Evolutionary conservation across 2,329 filamentous ascomycete genomes (phyloP).

Genomic region (Ceratocystis smalleyi): DNA sequence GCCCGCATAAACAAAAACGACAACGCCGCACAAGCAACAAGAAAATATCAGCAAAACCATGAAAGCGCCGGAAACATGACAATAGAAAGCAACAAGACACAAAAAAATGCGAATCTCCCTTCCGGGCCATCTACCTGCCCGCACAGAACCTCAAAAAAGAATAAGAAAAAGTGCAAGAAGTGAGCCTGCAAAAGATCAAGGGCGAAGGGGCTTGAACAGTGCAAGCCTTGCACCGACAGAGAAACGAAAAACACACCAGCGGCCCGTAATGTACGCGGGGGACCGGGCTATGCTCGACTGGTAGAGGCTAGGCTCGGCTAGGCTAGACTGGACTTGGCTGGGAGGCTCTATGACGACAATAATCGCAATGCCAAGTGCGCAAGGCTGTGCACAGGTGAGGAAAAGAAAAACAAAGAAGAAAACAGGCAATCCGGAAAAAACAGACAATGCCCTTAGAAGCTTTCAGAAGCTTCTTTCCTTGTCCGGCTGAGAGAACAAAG

Average conservation of each 20-base stretch:
- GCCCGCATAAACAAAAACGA: neutral
- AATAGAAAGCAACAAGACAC: neutral
- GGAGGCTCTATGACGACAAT: neutral
- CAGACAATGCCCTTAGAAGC: neutral
- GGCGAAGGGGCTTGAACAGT: neutral
- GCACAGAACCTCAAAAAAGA: too few species aligned
- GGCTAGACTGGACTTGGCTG: neutral
- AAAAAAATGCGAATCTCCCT: constrained; percentile 1
- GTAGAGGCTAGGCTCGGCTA: neutral
- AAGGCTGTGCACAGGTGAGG: neutral
- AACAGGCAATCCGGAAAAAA: constrained; percentile 2
- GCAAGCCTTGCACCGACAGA: neutral
- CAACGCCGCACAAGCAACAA: constrained; percentile 3
- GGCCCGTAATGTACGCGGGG: too few species aligned
- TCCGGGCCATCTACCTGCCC: neutral
- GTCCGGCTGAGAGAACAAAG: neutral
- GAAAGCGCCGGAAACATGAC: constrained; percentile 4
- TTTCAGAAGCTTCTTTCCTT: neutral
- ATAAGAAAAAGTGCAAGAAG: neutral
- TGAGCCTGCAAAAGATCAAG: neutral
- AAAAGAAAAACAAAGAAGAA: constrained; percentile 1
- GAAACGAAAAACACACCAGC: neutral
- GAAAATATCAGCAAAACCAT: neutral
- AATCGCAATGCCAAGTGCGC: neutral
- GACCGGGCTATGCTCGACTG: neutral